phyloP scores from a whole-genome alignment of 208 protist genomes.

The Leishmania mexicana region DNA sequence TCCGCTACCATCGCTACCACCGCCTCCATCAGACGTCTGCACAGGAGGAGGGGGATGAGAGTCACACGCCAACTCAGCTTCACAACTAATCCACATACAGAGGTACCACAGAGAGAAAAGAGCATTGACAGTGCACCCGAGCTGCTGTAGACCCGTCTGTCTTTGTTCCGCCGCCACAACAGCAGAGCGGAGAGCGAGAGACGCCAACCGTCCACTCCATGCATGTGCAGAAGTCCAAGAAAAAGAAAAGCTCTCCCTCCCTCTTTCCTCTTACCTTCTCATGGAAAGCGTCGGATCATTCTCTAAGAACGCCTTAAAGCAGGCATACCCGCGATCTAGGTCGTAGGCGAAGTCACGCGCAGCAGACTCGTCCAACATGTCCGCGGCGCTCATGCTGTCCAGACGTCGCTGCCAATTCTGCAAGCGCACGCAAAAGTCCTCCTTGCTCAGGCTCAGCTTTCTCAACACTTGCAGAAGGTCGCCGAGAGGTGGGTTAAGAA shows the following conservation, averaged over 20 bases:
- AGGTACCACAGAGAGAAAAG: not conserved
- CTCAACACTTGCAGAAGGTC: conserved; percentile 81
- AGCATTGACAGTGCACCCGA: not conserved
- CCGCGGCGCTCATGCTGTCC: conserved; percentile 90
- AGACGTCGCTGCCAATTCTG: conserved; percentile 71
- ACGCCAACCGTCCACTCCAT: not conserved
- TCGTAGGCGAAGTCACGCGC: conserved; percentile 92
- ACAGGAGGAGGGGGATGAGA: not conserved
- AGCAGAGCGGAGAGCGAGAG: not conserved
- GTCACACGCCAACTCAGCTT: not conserved
- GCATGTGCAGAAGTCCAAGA: not conserved
- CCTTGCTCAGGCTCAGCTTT: conserved; percentile 45
- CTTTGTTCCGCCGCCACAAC: not conserved
- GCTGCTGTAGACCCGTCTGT: not conserved
- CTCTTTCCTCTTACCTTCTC: not conserved
- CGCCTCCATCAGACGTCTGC: not conserved
- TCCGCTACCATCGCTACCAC: not conserved
- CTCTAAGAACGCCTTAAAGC: conserved; percentile 75
- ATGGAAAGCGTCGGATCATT: conserved; percentile 39
- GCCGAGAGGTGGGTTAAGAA: conserved; percentile 88
- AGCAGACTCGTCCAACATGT: conserved; percentile 83
- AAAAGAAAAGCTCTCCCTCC: not conserved
- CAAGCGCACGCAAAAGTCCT: conserved; percentile 69
- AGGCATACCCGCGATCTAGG: conserved; percentile 86
- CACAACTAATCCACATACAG: not conserved